Evolutionary conservation across 495 filamentous ascomycete genomes (phyloP).

Genomic region (Penicillium cataractarum): DNA sequence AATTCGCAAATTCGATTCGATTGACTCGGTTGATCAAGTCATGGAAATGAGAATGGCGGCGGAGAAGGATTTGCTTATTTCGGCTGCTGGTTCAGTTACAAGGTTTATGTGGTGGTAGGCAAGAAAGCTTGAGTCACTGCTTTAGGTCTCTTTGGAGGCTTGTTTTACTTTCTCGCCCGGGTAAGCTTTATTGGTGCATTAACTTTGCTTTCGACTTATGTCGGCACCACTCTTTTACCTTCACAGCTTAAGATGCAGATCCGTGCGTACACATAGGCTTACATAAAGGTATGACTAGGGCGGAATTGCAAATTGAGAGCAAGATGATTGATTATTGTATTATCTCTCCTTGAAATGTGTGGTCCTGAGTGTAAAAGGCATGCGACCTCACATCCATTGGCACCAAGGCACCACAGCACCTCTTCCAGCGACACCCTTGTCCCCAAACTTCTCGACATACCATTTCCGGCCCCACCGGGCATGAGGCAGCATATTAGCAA

Average conservation of each 20-base stretch:
- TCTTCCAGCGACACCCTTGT: constrained; percentile 69
- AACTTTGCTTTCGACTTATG: too few relatives aligned
- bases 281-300: neutral
- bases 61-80: neutral
- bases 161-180: neutral
- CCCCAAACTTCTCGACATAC: constrained; percentile 88
- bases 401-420: constrained; percentile 85
- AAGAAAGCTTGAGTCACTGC: neutral
- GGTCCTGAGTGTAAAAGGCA: neutral
- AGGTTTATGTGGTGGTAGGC: neutral
- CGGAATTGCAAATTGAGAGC: neutral
- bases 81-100: neutral
- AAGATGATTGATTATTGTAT: neutral
- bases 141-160: neutral
- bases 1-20: neutral
- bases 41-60: neutral
- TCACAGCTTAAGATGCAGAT: too few relatives aligned
- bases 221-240: neutral
- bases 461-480: constrained; percentile 81
- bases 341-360: neutral
- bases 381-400: constrained; percentile 36
- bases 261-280: neutral
- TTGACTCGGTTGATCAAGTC: neutral
- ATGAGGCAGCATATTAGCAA: constrained; percentile 87
- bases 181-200: too few relatives aligned